These are phyloP conservation scores for Fusarium avenaceum DNA, from an alignment of 2,329 filamentous ascomycete species.

Conservation along the genomic window DNA sequence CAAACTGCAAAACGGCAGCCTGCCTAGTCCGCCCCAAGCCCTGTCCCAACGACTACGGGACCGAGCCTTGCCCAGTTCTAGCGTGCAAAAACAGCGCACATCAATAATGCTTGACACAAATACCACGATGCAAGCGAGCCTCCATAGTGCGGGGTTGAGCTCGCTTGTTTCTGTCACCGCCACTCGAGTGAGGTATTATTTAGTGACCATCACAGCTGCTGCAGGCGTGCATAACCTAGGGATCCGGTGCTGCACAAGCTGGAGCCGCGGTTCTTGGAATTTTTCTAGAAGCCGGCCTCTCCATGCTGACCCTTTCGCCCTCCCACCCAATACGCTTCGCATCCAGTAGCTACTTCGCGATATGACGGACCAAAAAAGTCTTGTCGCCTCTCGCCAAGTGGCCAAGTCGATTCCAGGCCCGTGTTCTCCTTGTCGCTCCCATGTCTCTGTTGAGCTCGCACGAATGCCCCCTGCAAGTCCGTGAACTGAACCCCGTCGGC, in stretches of 20 bases:
- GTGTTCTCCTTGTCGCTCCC: conserved; percentile 35
- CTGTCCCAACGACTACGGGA: conserved; percentile 30
- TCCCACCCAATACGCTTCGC: conserved; percentile 19
- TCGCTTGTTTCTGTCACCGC: conserved; percentile 30
- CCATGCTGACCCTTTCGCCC: conserved; percentile 28
- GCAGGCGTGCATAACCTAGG: conserved; percentile 34
- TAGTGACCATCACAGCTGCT: conserved; percentile 24
- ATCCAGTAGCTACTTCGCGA: background rate
- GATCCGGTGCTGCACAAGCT: conserved; percentile 28
- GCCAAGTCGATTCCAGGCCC: conserved; percentile 38
- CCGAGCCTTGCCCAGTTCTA: conserved; percentile 17
- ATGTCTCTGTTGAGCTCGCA: conserved; percentile 24
- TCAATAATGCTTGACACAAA: conserved; percentile 30
- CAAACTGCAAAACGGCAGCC: conserved; percentile 30
- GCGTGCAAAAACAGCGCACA: conserved; percentile 26
- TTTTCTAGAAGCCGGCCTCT: conserved; percentile 47
- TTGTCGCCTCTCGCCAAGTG: conserved; percentile 36
- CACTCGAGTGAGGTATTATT: conserved; percentile 28
- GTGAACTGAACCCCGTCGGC: conserved; percentile 20
- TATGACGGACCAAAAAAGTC: conserved; percentile 10
- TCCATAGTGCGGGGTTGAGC: background rate
- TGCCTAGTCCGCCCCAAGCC: conserved; percentile 30
- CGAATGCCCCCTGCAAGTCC: conserved; percentile 13
- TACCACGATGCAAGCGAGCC: conserved; percentile 7
- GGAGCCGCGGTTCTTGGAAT: conserved; percentile 42